phyloP scores from a whole-genome alignment of 192 early-diverging fungal genomes.

The Coemansia sp. region DNA sequence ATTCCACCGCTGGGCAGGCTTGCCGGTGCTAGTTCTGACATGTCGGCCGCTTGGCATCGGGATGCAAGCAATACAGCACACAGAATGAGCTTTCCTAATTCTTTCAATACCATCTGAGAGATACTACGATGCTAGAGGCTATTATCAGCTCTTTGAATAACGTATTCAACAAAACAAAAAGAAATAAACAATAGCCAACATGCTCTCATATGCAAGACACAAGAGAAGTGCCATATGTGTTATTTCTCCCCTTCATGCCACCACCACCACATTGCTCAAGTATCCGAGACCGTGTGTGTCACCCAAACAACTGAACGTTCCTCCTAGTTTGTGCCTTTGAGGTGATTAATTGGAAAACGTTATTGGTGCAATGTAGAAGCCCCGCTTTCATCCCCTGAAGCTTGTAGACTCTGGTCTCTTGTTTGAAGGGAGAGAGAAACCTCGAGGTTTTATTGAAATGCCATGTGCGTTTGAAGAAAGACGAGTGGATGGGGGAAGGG shows the following conservation, averaged over 20 bases:
- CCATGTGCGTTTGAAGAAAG: too few relatives aligned
- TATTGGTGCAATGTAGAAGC: background rate
- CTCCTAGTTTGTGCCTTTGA: background rate
- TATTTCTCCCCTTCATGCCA: background rate
- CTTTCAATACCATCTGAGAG: background rate
- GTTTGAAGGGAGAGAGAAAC: too few relatives aligned
- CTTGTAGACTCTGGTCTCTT: too few relatives aligned
- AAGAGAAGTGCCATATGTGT: background rate
- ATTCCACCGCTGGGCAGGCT: constrained; percentile 3
- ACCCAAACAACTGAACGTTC: background rate
- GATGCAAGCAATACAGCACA: background rate
- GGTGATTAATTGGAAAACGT: background rate
- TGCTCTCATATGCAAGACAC: background rate
- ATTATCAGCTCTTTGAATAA: background rate
- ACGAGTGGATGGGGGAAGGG: too few relatives aligned
- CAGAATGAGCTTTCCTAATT: background rate
- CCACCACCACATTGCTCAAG: too few relatives aligned
- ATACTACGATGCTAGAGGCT: background rate
- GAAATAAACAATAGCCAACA: background rate
- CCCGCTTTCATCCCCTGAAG: background rate
- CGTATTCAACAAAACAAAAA: background rate
- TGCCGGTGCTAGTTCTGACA: too few relatives aligned
- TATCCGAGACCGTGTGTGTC: too few relatives aligned
- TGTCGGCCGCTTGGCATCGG: background rate
- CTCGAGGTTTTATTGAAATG: too few relatives aligned